phyloP scores from a whole-genome alignment of 495 filamentous ascomycete species.

The Aspergillus avenaceus region DNA sequence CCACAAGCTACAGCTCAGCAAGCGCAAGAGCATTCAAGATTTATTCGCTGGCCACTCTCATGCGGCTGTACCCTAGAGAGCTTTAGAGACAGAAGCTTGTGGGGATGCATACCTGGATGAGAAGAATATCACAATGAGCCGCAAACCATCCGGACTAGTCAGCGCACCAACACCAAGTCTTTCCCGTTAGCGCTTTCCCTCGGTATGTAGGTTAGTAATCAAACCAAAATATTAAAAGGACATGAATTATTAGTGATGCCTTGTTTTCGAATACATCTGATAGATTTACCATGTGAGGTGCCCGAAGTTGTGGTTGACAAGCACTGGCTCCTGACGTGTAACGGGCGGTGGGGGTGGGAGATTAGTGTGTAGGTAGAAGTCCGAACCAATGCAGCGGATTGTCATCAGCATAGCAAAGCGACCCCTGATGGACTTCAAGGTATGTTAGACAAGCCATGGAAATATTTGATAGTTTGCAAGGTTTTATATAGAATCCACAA shows the following conservation, averaged over 20 bases:
- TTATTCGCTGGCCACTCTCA: neutral
- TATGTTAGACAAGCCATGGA: neutral
- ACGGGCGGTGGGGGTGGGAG: conserved; percentile 7
- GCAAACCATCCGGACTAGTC: too few relatives aligned
- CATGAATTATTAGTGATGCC: neutral
- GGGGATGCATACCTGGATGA: conserved; percentile 1
- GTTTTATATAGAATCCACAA: neutral
- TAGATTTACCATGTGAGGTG: neutral
- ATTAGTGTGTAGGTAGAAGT: conserved; percentile 1
- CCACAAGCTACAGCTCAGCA: neutral
- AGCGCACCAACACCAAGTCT: too few relatives aligned
- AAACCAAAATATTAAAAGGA: neutral
- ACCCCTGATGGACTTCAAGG: neutral
- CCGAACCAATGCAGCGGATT: neutral
- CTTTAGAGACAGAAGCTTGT: neutral
- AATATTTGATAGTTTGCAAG: neutral
- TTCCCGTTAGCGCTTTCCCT: too few relatives aligned
- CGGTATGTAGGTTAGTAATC: neutral
- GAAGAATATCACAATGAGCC: neutral
- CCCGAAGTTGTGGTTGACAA: neutral
- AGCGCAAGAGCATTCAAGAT: neutral
- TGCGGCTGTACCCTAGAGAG: neutral
- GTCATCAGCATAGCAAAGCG: neutral
- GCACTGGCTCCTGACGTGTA: conserved; percentile 10
- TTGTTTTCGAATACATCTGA: neutral